Percentiles rank a stretch among this genome's conserved stretches.
phyloP scores from a whole-genome alignment of 345 rosid species.

The Erysimum cheiranthoides region DNA sequence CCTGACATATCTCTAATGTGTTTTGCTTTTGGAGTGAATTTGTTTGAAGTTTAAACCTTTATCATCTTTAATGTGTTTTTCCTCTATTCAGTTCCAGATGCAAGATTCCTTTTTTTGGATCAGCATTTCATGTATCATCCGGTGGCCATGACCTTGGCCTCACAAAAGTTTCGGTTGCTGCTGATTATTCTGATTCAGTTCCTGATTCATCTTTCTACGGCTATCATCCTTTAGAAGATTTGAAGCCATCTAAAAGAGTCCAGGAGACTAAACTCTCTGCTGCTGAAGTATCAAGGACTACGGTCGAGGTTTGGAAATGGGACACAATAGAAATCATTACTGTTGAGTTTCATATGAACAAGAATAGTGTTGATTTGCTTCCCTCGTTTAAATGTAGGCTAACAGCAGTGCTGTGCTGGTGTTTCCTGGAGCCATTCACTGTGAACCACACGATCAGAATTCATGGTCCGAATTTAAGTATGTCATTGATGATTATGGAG shows the following conservation, averaged over 20 bases:
- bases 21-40: conserved; percentile 2
- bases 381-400: conserved; percentile 55
- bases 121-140: conserved; percentile 59
- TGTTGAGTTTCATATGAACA: conserved; percentile 19
- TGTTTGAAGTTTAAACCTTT: not conserved
- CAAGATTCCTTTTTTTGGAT: conserved; percentile 61
- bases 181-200: conserved; percentile 94
- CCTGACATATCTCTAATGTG: not conserved
- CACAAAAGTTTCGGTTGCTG: conserved; percentile 89
- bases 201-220: conserved; percentile 88
- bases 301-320: conserved; percentile 66
- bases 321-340: not conserved
- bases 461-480: conserved; percentile 88
- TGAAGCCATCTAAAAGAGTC: conserved; percentile 60
- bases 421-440: conserved; percentile 82
- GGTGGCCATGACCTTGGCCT: conserved; percentile 63
- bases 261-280: conserved; percentile 73
- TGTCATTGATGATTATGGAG: conserved; percentile 94
- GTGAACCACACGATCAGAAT: conserved; percentile 84
- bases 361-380: conserved; percentile 11
- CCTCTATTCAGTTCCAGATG: conserved; percentile 51
- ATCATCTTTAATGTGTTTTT: conserved; percentile 13
- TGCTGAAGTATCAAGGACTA: conserved; percentile 87
- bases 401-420: conserved; percentile 74
- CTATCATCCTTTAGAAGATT: conserved; percentile 94